Evolutionary conservation across 805 yeast species (phyloP).

Genomic region (Priceomyces castillae): DNA sequence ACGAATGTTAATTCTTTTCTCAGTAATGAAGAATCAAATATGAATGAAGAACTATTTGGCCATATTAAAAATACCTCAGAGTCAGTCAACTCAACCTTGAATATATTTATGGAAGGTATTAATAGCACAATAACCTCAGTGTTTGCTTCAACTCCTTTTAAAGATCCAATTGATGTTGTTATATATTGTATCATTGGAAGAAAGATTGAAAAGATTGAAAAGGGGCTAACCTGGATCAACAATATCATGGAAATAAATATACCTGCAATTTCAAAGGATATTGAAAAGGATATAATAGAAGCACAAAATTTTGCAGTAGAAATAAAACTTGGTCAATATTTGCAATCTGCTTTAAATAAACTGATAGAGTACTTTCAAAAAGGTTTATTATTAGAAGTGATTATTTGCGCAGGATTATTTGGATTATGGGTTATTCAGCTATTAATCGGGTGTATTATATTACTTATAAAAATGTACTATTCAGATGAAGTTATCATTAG

Average conservation of each 20-base stretch:
- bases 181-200: slow-evolving; percentile 79
- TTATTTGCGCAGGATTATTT: slow-evolving; percentile 43
- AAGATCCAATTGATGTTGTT: slow-evolving; percentile 59
- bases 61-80: slow-evolving; percentile 58
- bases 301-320: slow-evolving; percentile 5
- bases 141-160: slow-evolving; percentile 68
- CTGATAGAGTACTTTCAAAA: slow-evolving; percentile 32
- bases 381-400: slow-evolving; percentile 44
- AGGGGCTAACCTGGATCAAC: slow-evolving; percentile 78
- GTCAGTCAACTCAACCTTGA: slow-evolving; percentile 59
- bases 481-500: slow-evolving; percentile 16
- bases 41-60: slow-evolving; percentile 68
- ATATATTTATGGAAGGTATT: slow-evolving; percentile 55
- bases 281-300: slow-evolving; percentile 5
- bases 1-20: slow-evolving; percentile 54
- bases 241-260: slow-evolving; percentile 56
- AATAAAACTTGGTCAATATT: slow-evolving; percentile 10
- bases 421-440: slow-evolving; percentile 50
- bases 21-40: slow-evolving; percentile 39
- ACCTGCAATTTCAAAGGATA: slow-evolving; percentile 44
- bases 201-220: slow-evolving; percentile 61
- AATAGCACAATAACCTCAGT: slow-evolving; percentile 54
- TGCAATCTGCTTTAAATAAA: slow-evolving; percentile 19
- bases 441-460: slow-evolving; percentile 30
- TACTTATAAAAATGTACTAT: slow-evolving; percentile 6